Conservation (phyloP, 306 rosid genomes). For the Ochetophila trinervis region DNA sequence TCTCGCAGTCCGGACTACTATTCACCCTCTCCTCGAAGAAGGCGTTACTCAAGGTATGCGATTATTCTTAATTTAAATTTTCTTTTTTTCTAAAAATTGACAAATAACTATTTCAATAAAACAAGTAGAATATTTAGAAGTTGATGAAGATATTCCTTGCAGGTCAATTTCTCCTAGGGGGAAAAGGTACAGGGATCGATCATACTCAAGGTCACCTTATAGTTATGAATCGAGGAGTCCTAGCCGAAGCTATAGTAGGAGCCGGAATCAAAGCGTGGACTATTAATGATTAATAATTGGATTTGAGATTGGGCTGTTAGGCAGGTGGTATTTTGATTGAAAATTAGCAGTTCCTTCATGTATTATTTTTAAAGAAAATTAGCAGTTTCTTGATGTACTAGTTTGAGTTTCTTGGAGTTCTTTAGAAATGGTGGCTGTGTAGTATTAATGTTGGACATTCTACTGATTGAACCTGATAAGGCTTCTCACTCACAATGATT, state of each 20-base stretch:
- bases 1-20: conserved; percentile 48
- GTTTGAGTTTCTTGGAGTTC: no score
- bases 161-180: conserved; percentile 71
- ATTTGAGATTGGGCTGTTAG: not conserved
- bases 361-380: no score
- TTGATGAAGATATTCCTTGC: not conserved
- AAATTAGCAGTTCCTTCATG: no score
- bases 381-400: no score
- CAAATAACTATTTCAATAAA: not conserved
- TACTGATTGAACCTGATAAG: no score
- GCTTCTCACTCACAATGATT: no score
- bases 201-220: conserved; percentile 61
- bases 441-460: no score
- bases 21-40: conserved; percentile 45
- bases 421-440: no score
- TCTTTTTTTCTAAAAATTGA: not conserved
- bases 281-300: conserved; percentile 36
- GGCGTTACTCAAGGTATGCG: conserved; percentile 50
- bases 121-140: not conserved
- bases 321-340: not conserved
- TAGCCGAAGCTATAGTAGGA: conserved; percentile 41
- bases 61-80: not conserved
- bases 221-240: conserved; percentile 45
- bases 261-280: conserved; percentile 46
- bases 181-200: conserved; percentile 38